Evolutionary conservation across 2,329 filamentous ascomycete species (phyloP), one percentile per base, ranked within the genome.

Genomic region (Aspergillus sp.): DNA sequence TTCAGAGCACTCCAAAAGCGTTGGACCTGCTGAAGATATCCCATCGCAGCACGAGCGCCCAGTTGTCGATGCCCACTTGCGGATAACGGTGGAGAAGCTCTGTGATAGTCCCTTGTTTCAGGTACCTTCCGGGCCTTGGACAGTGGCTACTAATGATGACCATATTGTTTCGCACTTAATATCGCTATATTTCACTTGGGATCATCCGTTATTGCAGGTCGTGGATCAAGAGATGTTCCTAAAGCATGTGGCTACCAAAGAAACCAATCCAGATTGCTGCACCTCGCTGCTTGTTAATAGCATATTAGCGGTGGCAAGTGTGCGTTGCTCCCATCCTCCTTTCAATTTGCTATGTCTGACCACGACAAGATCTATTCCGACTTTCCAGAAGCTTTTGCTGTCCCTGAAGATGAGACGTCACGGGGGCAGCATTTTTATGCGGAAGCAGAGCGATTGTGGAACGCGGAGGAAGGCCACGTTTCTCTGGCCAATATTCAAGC

Each of bases 131-230:
- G 71, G 65, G 30, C 74, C 74, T 41, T 97, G 93, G 93, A 94
- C 92, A 0, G 84, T 82, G 7, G 90, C 96, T 53, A 96, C 91
- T 3, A 82, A 86, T 49, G 91, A 97, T 72, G 81, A 86, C 13
- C 84, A 89, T 52, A 82, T 96, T 51, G 86, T 96, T 66, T 86
- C 88, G 8, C 92, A 96, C 74, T 84, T 97, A 30, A 85, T 97
- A 70, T 92, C 92, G 71, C 90, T 96, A 86, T 97, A 97, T 78
- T 96, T 97, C 77, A 91, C 87, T 70, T 97, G 93, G 89, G 92
- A 97, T 74, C 96, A 97, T 74, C 89, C 91, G 30, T 96, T 92
- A 77, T 96, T 89, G 70, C 87, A 84, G 41, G 80, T 95, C 23
- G 92, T 97, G 72, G 91, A 90, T 69, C 84, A 88, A 55, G 90